Evolutionary conservation across 306 rosid genomes (phyloP), one percentile per base, ranked within the genome.

Genomic region (Medicago ruthenica): DNA sequence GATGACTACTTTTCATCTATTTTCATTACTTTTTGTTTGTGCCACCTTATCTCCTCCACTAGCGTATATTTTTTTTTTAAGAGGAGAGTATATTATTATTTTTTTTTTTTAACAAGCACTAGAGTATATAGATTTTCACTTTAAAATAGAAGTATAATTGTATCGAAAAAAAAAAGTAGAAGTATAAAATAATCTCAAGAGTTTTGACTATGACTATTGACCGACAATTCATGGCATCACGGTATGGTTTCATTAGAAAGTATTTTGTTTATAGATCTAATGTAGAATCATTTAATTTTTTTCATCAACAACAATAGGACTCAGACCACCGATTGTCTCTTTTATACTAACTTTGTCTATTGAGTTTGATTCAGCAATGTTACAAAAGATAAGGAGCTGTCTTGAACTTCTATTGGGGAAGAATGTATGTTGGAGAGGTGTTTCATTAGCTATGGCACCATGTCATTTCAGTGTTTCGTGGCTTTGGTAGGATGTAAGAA

Each of bases 161-260:
- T n/a, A n/a, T n/a, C n/a, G n/a, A n/a, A n/a, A n/a, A n/a, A n/a
- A n/a, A n/a, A n/a, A n/a, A n/a, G n/a, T n/a, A n/a, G n/a, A n/a
- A n/a, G n/a, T n/a, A n/a, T 24, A 27, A 27, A 44, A 44, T 11
- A 44, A 44, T 44, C 48, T 44, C 14, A 9, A 3, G 48, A 44
- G 48, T 44, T 44, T 44, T 44, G 5, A 6, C 50, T 5, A 12
- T 44, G 50, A 44, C n/a, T 44, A 12, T 44, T 44, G 5, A 15
- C 18, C 13, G 24, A 20, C 71, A 59, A 59, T 39, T 61, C 53
- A 47, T 20, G n/a, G 39, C 16, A 71, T 62, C 67, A 21, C 39
- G 22, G 10, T 71, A 24, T 76, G 59, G 44, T 59, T 76, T 67
- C 9, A 8, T 59, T 48, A 36, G 48, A 78, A 21, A 62, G 31